Percentiles rank a stretch among this genome's conserved stretches.
Conservation (phyloP, 148 eudicot species). For the Oxyria digyna region DNA sequence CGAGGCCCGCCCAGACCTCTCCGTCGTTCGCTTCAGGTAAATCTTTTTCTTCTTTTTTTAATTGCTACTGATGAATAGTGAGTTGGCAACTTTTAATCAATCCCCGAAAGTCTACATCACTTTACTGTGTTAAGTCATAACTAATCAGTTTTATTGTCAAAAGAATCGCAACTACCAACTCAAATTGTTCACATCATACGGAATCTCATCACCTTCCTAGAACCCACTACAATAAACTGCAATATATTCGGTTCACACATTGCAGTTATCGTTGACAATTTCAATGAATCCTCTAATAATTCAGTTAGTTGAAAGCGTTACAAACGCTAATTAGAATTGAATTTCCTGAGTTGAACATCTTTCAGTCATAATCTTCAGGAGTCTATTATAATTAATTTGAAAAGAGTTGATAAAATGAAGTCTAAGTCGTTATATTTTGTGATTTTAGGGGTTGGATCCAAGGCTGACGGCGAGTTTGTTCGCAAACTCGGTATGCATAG, state of each 20-base stretch:
- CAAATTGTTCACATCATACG: background rate
- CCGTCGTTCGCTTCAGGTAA: constrained; percentile 83
- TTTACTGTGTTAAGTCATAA: background rate
- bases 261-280: background rate
- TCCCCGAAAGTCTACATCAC: background rate
- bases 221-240: background rate
- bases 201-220: background rate
- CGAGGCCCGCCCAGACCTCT: constrained; percentile 91
- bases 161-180: background rate
- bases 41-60: background rate
- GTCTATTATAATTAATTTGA: too few species aligned
- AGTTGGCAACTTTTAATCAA: constrained; percentile 1
- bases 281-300: background rate
- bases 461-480: constrained; percentile 70
- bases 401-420: too few species aligned
- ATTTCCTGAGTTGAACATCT: background rate
- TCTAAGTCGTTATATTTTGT: too few species aligned
- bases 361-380: background rate
- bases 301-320: background rate
- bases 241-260: background rate
- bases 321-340: background rate
- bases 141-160: background rate
- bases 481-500: constrained; percentile 60
- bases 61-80: background rate
- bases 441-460: constrained; percentile 80